Conservation (phyloP, 2,329 filamentous ascomycete species). For the Cordyceps farinosa region DNA sequence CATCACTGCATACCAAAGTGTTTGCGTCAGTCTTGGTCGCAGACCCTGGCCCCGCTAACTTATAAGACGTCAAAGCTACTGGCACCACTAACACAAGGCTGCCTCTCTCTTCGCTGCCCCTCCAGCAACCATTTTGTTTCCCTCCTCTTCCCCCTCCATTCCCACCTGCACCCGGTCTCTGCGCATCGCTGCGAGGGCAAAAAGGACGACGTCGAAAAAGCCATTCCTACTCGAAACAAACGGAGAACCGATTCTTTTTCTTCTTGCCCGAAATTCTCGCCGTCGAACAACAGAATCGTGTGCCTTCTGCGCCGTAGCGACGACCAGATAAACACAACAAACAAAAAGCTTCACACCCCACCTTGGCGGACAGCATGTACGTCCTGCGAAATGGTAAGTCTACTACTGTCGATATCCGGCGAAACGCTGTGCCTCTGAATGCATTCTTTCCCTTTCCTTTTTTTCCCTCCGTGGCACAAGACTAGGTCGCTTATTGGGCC, state of each 20-base stretch:
- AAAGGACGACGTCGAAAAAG: not conserved
- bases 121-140: constrained; percentile 7
- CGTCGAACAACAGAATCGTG: not conserved
- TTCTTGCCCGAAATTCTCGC: not conserved
- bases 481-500: not conserved
- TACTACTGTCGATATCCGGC: not conserved
- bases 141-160: not conserved
- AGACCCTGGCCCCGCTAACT: not conserved
- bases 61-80: not conserved
- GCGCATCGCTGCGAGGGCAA: not conserved
- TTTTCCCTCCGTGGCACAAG: not conserved
- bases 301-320: not conserved
- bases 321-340: constrained; percentile 8
- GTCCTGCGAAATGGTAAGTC: constrained; percentile 38
- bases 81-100: not conserved
- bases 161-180: not conserved
- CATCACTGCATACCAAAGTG: not conserved
- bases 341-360: constrained; percentile 15
- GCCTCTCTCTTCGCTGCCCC: not conserved
- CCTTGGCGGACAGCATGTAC: constrained; percentile 32
- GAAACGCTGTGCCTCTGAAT: not conserved
- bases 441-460: not conserved
- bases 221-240: not conserved
- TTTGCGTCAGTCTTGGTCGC: not conserved
- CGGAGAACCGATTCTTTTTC: not conserved